Evolutionary conservation across 2,329 filamentous ascomycete species (phyloP).

Genomic region (Fusarium fujikuroi): DNA sequence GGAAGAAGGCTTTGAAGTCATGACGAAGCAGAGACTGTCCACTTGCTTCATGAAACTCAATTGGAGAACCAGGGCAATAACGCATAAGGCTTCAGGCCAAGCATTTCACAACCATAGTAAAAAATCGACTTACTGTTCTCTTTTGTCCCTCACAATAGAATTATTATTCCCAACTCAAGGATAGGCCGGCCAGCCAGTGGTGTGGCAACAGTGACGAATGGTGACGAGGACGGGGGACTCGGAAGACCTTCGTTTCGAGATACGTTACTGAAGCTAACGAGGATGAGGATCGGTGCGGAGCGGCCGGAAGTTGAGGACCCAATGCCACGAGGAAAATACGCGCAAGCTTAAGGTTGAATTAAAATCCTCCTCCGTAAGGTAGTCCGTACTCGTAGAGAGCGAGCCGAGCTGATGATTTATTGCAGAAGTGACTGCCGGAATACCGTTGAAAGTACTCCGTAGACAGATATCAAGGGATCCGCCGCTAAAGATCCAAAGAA

Average conservation of each 20-base stretch:
- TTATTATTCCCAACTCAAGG: constrained; percentile 23
- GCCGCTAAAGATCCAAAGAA: constrained; percentile 10
- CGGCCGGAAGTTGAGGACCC: constrained; percentile 31
- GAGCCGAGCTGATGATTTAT: constrained; percentile 15
- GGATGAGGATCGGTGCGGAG: constrained; percentile 38
- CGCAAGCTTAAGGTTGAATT: constrained; percentile 26
- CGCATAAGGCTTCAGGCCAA: neutral
- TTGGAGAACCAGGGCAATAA: neutral
- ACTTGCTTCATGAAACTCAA: constrained; percentile 2
- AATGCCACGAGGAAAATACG: constrained; percentile 30
- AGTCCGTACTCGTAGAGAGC: neutral
- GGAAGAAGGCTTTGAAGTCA: constrained; percentile 24
- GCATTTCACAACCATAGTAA: neutral
- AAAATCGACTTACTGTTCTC: constrained; percentile 19
- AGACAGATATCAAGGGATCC: neutral
- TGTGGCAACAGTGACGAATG: constrained; percentile 39
- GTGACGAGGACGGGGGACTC: constrained; percentile 28
- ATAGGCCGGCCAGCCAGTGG: constrained; percentile 35
- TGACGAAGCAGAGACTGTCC: constrained; percentile 18
- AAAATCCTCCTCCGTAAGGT: constrained; percentile 9
- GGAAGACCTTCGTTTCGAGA: constrained; percentile 22
- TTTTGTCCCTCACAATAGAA: constrained; percentile 17
- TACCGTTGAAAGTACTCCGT: constrained; percentile 4
- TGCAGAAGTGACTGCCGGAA: neutral
- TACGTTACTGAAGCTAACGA: constrained; percentile 38